Percentiles rank a stretch among this genome's conserved stretches.
phyloP scores from a whole-genome alignment of 1,284 basidiomycete species.

The Trichosporon faecale region DNA sequence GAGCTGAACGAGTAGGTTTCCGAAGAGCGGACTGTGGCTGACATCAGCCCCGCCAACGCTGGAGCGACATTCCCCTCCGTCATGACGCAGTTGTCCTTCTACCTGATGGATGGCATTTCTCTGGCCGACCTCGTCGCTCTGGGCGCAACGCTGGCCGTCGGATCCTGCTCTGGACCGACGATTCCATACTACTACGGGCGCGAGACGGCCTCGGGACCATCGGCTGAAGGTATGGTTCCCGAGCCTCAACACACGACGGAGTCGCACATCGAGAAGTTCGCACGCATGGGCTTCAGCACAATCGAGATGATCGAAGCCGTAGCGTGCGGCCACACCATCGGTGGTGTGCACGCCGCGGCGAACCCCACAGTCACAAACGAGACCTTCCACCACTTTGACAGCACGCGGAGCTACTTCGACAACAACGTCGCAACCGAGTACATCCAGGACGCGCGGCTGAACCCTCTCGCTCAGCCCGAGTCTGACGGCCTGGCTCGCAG shows the following conservation, averaged over 20 bases:
- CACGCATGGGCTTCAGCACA: conserved; percentile 21
- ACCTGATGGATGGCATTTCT: conserved; percentile 13
- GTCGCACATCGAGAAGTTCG: conserved; percentile 21
- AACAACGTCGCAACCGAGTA: conserved; percentile 19
- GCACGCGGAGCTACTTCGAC: conserved; percentile 17
- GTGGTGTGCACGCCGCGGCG: conserved; percentile 16
- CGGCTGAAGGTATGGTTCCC: conserved; percentile 9
- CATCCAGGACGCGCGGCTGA: conserved; percentile 11
- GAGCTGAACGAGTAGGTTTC: conserved; percentile 22
- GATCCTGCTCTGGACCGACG: conserved; percentile 18
- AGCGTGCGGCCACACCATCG: conserved; percentile 21
- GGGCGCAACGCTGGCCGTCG: conserved; percentile 19
- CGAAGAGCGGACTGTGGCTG: background rate
- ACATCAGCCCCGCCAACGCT: conserved; percentile 8
- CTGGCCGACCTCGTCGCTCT: conserved; percentile 20
- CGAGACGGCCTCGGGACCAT: background rate
- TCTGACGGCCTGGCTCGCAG: background rate
- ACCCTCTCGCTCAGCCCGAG: conserved; percentile 17
- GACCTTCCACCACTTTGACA: conserved; percentile 14
- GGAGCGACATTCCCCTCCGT: conserved; percentile 13
- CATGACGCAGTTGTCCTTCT: conserved; percentile 12
- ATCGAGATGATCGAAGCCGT: conserved; percentile 19
- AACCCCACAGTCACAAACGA: conserved; percentile 16
- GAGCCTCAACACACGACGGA: conserved; percentile 18
- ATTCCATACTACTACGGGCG: conserved; percentile 21